Evolutionary conservation across 2,329 filamentous ascomycete genomes (phyloP), one percentile per base, ranked within the genome.

Genomic region (Myriosclerotinia curreyana): DNA sequence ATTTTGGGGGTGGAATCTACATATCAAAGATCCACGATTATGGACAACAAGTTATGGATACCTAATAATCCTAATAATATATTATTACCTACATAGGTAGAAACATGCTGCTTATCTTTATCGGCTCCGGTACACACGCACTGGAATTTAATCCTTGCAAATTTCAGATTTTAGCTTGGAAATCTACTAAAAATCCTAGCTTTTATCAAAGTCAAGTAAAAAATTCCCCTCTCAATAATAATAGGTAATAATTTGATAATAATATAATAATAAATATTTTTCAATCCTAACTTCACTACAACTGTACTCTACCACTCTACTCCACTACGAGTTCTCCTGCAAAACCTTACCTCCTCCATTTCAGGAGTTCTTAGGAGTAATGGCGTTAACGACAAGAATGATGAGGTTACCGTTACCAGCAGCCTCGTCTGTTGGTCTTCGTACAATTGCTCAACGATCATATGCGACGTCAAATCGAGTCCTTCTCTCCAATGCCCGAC

Each of bases 341-440:
- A 49, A 3, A 3, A 2, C 52, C 22, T 44, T 20, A 40, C 52
- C 53, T 50, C 53, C 53, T 50, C 51, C 44, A 40, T 48, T 20
- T 36, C 31, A 59, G 55, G 55, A 59, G 55, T 64, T 63, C 60
- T 55, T 55, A 64, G 62, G 69, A 67, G 70, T 62, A 75, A 75
- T 75, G 74, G 71, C 71, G 64, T 71, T 71, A 60, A 70, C 69
- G 49, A 69, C 71, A 58, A 72, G 70, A 74, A 70, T 71, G 66
- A 71, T 72, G 71, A 71, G 69, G 70, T 66, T 74, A 50, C 66
- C 68, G 69, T 66, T 74, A 50, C 66, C 68, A 17, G 60, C 68
- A 17, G 60, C 46, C 14, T 67, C 71, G 44, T 73, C 73, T 71
- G 72, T 74, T 73, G 71, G 68, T 60, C 65, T 73, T 54, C 66